A percentile compares a stretch with the other conserved stretches of the same genome.
These are phyloP conservation scores for Colletotrichum gloeosporioides DNA, from an alignment of 2,329 filamentous ascomycete genomes.

Conservation along the genomic window DNA sequence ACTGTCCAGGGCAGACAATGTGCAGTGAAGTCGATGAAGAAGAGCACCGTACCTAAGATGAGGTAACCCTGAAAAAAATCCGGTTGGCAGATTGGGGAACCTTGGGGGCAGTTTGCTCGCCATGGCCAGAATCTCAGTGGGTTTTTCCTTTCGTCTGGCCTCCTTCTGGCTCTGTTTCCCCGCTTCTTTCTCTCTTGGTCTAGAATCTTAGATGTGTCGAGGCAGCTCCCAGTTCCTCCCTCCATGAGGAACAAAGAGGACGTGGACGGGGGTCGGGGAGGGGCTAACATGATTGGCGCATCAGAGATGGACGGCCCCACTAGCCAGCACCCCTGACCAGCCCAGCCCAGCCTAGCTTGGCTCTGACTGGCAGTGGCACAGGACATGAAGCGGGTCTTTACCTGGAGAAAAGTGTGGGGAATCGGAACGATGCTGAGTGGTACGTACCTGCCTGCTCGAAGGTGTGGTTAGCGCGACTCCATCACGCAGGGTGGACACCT, in stretches of 20 bases:
- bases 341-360: neutral
- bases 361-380: constrained; percentile 7
- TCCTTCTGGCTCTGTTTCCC: neutral
- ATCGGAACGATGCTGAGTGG: neutral
- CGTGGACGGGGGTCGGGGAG: neutral
- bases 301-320: neutral
- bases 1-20: neutral
- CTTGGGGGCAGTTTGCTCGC: neutral
- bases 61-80: neutral
- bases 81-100: neutral
- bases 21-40: neutral
- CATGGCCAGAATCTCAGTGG: neutral
- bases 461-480: neutral
- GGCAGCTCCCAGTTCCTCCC: neutral
- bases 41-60: neutral
- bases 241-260: neutral
- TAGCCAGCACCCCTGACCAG: neutral
- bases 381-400: neutral
- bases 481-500: neutral
- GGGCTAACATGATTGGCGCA: neutral
- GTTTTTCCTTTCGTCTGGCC: neutral
- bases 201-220: neutral
- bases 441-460: neutral
- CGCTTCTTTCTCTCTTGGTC: neutral
- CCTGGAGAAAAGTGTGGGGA: constrained; percentile 23